Evolutionary conservation across 768 basidiomycete genomes (phyloP), one percentile per base, ranked within the genome.

Genomic region (Suillus decipiens): DNA sequence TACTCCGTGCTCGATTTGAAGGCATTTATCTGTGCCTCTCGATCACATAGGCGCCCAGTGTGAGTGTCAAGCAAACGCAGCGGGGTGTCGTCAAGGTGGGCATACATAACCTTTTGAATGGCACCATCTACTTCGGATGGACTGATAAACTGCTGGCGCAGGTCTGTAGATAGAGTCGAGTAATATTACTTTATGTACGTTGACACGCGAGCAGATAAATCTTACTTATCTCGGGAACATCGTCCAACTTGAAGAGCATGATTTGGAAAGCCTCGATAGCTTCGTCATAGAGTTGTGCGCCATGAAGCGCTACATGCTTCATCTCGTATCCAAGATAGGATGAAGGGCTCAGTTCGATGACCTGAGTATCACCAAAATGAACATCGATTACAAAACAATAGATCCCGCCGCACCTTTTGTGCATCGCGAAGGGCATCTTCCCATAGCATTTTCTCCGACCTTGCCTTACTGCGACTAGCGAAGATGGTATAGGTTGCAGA

Each of bases 1-100:
- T 54, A 54, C 53, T 34, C 53, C 11, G 12, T 36, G 33, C 53
- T 54, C 53, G n/a, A 12, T 36, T 54, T 36, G n/a, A 54, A 54
- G 33, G 53, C 53, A 14, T 34, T 11, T 12, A 36, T 54, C 33
- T 54, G 53, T 3, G 53, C 53, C 33, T 36, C 33, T 51, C 28
- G 15, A 51, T 51, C 50, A 17, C 28, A 51, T 31, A 51, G 10
- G 50, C 50, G 15, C 9, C 53, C 53, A n/a, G 53, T 54, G 53
- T 19, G 12, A 6, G 53, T 54, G n/a, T 54, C n/a, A 8, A 54
- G 31, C 12, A 54, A 33, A 22, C 53, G 53, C 19, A 8, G 19
- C 3, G 53, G 53, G 7, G 33, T n/a, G 33, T 54, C n/a, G 11
- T 54, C 53, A 0, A 54, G n/a, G 19, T 54, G 33, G 2, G 10